Evolutionary conservation across 805 yeast genomes (phyloP).

Genomic region (Sungouiella blattae): DNA sequence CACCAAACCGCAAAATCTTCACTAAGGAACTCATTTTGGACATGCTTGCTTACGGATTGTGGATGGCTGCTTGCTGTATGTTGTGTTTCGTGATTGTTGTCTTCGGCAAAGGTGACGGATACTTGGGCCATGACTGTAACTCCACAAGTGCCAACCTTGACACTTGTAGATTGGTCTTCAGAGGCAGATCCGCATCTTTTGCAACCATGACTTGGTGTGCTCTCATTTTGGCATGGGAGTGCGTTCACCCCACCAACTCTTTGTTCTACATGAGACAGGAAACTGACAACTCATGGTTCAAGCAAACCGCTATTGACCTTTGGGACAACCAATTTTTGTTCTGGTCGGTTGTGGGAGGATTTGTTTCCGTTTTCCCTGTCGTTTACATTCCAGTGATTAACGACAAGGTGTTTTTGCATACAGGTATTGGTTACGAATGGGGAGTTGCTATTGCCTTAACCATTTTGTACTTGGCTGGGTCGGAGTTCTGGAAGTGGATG

Average conservation of each 20-base stretch:
- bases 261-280: constrained; percentile 36
- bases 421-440: constrained; percentile 39
- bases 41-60: constrained; percentile 38
- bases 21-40: constrained; percentile 40
- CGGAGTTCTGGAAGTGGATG: constrained; percentile 39
- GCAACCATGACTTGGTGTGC: constrained; percentile 43
- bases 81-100: constrained; percentile 36
- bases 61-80: constrained; percentile 42
- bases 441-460: constrained; percentile 34
- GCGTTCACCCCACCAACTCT: constrained; percentile 34
- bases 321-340: constrained; percentile 36
- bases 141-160: constrained; percentile 14
- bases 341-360: constrained; percentile 36
- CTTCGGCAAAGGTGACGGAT: constrained; percentile 36
- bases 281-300: constrained; percentile 34
- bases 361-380: constrained; percentile 37
- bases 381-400: constrained; percentile 40
- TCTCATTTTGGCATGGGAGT: constrained; percentile 38
- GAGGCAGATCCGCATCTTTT: constrained; percentile 38
- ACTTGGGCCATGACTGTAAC: constrained; percentile 37
- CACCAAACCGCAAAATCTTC: constrained; percentile 37
- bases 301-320: constrained; percentile 31
- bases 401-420: constrained; percentile 35
- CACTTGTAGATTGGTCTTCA: constrained; percentile 30
- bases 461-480: constrained; percentile 26